Evolutionary conservation across 192 early-diverging fungal genomes (phyloP).

Genomic region (Dissophora globulifera): DNA sequence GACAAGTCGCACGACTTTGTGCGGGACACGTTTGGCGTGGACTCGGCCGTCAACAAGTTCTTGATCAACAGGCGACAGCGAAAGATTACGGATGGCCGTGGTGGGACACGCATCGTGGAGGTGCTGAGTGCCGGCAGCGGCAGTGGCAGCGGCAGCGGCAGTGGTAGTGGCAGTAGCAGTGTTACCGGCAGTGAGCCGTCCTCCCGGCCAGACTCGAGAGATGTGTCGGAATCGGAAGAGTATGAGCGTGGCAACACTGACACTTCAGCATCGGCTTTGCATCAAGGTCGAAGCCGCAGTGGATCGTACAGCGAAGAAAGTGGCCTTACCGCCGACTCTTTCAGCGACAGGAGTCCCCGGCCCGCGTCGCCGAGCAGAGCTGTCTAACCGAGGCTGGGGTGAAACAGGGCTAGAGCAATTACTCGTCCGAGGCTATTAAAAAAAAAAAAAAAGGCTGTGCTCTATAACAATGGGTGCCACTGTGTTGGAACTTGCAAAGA

Average conservation of each 20-base stretch:
- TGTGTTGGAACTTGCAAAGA: too few relatives aligned
- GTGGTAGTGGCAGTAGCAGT: not conserved
- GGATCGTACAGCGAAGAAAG: not conserved
- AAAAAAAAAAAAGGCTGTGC: not conserved
- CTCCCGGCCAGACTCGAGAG: conserved; percentile 11
- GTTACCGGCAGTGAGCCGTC: not conserved
- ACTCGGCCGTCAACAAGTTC: conserved; percentile 59
- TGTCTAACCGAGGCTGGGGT: not conserved
- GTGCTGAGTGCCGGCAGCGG: not conserved
- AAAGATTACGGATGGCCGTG: not conserved
- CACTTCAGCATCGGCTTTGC: too few relatives aligned
- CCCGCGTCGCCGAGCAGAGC: not conserved
- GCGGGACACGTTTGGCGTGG: conserved; percentile 72
- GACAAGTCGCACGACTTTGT: conserved; percentile 77
- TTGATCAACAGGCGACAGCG: conserved; percentile 21
- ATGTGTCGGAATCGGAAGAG: conserved; percentile 25
- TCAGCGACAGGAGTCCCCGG: not conserved
- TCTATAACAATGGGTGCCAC: too few relatives aligned
- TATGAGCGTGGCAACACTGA: too few relatives aligned
- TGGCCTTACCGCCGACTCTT: not conserved
- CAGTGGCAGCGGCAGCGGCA: not conserved
- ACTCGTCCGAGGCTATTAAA: not conserved
- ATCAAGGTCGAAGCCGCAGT: conserved; percentile 3
- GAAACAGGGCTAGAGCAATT: not conserved
- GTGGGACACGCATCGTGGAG: not conserved